These are phyloP conservation scores for Cutaneotrichosporon cutaneum DNA, from an alignment of 1,284 basidiomycete species.

Conservation along the genomic window DNA sequence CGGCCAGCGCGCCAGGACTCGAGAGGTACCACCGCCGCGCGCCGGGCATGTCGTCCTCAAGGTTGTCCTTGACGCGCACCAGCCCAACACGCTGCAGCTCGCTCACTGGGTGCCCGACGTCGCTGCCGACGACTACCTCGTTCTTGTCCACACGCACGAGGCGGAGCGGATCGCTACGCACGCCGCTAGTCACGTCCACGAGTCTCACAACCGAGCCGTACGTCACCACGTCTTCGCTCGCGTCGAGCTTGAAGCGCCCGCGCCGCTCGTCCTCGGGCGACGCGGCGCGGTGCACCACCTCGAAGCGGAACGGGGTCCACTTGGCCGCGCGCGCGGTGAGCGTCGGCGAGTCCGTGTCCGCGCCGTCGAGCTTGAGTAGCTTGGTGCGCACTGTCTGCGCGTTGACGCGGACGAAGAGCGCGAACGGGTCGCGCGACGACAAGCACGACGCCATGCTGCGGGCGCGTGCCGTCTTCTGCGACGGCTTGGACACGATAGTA, in stretches of 20 bases:
- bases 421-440: conserved; percentile 82
- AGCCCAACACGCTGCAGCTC: conserved; percentile 96
- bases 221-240: conserved; percentile 60
- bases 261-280: conserved; percentile 19
- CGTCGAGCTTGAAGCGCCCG: conserved; percentile 19
- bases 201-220: conserved; percentile 87
- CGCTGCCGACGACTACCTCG: conserved; percentile 63
- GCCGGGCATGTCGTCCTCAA: conserved; percentile 22
- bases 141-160: conserved; percentile 93
- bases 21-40: conserved; percentile 40
- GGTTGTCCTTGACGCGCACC: conserved; percentile 61
- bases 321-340: conserved; percentile 39
- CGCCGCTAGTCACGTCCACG: conserved; percentile 78
- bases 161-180: conserved; percentile 78
- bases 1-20: conserved; percentile 44
- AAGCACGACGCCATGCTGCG: conserved; percentile 90
- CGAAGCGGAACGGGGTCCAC: conserved; percentile 49
- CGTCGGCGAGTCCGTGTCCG: conserved; percentile 1
- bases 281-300: conserved; percentile 33
- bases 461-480: conserved; percentile 94
- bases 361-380: conserved; percentile 74
- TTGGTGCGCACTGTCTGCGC: conserved; percentile 95
- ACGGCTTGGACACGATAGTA: conserved; percentile 93
- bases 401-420: conserved; percentile 94
- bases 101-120: conserved; percentile 69